Evolutionary conservation across 345 rosid genomes (phyloP), one percentile per base, ranked within the genome.

Genomic region (Linum usitatissimum): DNA sequence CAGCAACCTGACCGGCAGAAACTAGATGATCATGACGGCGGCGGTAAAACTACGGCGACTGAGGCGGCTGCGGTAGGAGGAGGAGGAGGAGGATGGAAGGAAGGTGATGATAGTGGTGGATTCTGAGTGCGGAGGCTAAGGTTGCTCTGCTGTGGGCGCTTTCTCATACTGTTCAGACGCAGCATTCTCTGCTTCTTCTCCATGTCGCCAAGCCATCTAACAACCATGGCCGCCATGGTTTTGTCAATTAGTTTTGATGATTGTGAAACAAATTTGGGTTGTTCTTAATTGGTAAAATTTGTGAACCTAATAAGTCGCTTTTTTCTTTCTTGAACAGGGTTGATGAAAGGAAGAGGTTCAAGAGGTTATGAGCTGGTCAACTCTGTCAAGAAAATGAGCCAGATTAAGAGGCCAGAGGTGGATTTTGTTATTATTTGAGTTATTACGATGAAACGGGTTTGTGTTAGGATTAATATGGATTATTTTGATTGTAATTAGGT

Each of bases 61-160:
- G 67, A 12, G 40, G 60, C 15, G n/a, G 78, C 68, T 40, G 62
- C 68, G 0, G 67, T 54, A 30, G 30, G 57, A 12, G 74, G 72
- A 19, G 53, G 56, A 13, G 95, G 84, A n/a, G n/a, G n/a, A n/a
- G n/a, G n/a, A n/a, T n/a, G n/a, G n/a, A 3, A 79, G 98, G 82
- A 87, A 79, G 69, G 79, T 92, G 42, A 80, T 87, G 88, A 85
- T 87, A 45, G 93, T 92, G 63, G 91, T 89, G 55, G 93, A 92
- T 76, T 80, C 87, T n/a, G 6, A 84, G 90, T 65, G 59, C 71
- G 31, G 93, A 92, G 71, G 78, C 96, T 15, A 87, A 85, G 75
- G 83, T 80, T 53, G 98, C 97, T 72, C 18, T 92, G 2, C 96
- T 84, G 34, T 92, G 98, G 98, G 87, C 94, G 36, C 87, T 92